These are phyloP conservation scores for Backusella parvicylindrica DNA, from an alignment of 192 early-diverging fungal species.

Conservation along the genomic window DNA sequence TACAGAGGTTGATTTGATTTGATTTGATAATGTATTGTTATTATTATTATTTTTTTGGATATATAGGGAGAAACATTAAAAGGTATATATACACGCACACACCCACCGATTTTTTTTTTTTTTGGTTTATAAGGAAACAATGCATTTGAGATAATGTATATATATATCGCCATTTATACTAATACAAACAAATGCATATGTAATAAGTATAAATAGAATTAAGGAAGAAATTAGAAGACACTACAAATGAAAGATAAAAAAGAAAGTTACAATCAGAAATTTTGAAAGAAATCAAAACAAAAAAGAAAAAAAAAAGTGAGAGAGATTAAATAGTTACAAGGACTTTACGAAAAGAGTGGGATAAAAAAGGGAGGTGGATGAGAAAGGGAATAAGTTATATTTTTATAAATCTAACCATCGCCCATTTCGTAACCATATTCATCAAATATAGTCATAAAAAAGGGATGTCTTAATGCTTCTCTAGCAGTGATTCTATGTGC, in stretches of 20 bases:
- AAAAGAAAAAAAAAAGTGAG: background rate
- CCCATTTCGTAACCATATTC: background rate
- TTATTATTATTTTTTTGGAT: background rate
- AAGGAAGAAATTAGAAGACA: background rate
- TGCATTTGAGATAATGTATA: background rate
- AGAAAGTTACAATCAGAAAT: background rate
- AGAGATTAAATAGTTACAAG: background rate
- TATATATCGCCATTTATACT: background rate
- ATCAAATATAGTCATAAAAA: slow-evolving; percentile 49
- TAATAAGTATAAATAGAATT: background rate
- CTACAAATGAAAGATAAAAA: background rate
- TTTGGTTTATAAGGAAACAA: background rate
- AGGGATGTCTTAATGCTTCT: slow-evolving; percentile 82
- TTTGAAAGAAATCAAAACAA: background rate
- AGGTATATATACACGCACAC: background rate
- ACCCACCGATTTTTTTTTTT: background rate
- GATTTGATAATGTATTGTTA: background rate
- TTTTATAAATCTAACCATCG: background rate
- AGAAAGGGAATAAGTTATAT: background rate
- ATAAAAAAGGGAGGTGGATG: background rate
- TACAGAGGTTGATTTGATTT: background rate
- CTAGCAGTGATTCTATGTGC: slow-evolving; percentile 72
- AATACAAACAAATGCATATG: background rate
- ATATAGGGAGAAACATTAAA: no score
- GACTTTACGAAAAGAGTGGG: background rate